Evolutionary conservation across 805 yeast genomes (phyloP), one percentile per base, ranked within the genome.

Genomic region (Ogataea pini): DNA sequence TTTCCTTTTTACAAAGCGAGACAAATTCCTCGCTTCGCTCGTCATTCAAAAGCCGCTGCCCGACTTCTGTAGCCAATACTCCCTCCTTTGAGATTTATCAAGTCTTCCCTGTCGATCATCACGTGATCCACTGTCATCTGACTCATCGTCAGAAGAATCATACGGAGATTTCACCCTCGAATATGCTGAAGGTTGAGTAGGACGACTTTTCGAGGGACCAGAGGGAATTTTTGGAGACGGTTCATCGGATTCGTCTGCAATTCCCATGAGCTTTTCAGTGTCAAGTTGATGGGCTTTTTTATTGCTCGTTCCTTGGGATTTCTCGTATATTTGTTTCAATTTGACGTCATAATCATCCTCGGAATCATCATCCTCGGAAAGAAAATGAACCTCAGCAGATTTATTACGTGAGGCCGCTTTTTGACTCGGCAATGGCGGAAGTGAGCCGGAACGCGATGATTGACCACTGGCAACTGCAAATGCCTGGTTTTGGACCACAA

Each of bases 401-500:
- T 71, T 70, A 3, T 67, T 64, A 2, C 71, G 70, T 18, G 61
- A 62, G 18, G 60, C 65, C 7, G 33, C 8, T 60, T 66, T 22
- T 22, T 22, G 63, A n/a, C 67, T 59, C 3, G 71, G 71, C 14
- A 66, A 49, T 3, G 67, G 68, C 1, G 71, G 71, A 17, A 68
- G 46, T 2, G 57, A 49, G 3, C 41, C 20, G 6, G 40, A 39
- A 28, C 55, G 42, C 40, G 48, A 32, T n/a, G 51, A 33, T 34
- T 52, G 48, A 8, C 59, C 67, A 28, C 60, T 60, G 1, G 60
- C 65, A 3, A 57, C 63, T 6, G 62, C 63, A 47, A 57, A 59
- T 60, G 92, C 91, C 49, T 79, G 78, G 63, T 86, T 86, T 3
- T 70, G 63, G 2, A 85, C 87, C 50, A 77, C 67, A 34, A 68